Evolutionary conservation across 768 basidiomycete genomes (phyloP).

Genomic region (Lepiota brunneoincarnata): DNA sequence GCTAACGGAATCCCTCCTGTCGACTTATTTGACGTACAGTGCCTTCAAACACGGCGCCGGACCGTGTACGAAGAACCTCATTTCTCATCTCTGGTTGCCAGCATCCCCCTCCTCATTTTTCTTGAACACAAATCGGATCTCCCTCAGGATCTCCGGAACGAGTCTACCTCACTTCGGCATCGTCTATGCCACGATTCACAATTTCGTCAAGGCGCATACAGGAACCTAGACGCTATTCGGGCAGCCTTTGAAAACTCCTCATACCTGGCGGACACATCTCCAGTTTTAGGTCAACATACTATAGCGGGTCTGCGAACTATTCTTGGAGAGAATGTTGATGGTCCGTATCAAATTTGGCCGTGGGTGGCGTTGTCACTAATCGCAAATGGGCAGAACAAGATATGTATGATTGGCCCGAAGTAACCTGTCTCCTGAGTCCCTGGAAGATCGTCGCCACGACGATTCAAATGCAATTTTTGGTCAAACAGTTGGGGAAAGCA

Average conservation of each 20-base stretch:
- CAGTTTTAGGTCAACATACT: constrained; percentile 57
- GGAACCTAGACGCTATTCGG: constrained; percentile 69
- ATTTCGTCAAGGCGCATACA: constrained; percentile 76
- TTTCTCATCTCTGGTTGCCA: constrained; percentile 59
- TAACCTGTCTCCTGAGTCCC: constrained; percentile 69
- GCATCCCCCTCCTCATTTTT: constrained; percentile 67
- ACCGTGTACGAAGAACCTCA: constrained; percentile 66
- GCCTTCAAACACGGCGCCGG: constrained; percentile 65
- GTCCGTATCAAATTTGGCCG: constrained; percentile 32
- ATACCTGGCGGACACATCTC: constrained; percentile 41
- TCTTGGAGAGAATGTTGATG: constrained; percentile 59
- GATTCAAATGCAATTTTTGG: constrained; percentile 72
- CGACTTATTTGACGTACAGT: constrained; percentile 64
- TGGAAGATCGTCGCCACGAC: constrained; percentile 84
- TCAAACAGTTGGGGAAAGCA: constrained; percentile 71
- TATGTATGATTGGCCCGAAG: constrained; percentile 56
- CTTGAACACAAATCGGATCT: constrained; percentile 62
- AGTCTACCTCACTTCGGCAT: constrained; percentile 51
- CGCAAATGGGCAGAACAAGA: constrained; percentile 36
- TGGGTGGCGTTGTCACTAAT: background rate
- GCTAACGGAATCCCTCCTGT: constrained; percentile 33
- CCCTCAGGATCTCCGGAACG: constrained; percentile 44
- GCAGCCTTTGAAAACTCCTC: constrained; percentile 66
- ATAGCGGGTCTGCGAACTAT: constrained; percentile 67
- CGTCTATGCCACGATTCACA: constrained; percentile 57